Conservation (phyloP, 1,284 basidiomycete genomes). For the Fomitopsis betulina region DNA sequence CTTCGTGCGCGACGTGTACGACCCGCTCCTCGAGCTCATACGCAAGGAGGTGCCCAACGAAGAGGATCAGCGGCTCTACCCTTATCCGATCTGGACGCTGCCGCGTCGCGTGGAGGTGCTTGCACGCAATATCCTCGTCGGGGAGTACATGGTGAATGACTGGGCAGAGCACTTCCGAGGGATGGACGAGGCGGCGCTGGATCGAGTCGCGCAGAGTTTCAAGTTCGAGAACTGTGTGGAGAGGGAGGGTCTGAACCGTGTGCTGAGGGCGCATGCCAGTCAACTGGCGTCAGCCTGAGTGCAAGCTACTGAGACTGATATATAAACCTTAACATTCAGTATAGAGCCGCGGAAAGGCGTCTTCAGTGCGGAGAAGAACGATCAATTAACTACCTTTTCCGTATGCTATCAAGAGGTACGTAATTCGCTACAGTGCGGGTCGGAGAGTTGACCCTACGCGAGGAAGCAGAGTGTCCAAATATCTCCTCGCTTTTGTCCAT, state of each 20-base stretch:
- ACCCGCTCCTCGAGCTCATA: slow-evolving; percentile 54
- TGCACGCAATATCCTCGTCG: slow-evolving; percentile 58
- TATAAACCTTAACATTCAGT: too few species aligned
- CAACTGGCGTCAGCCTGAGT: background rate
- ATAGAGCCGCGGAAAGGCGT: too few species aligned
- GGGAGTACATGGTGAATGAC: slow-evolving; percentile 59
- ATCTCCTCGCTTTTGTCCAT: background rate
- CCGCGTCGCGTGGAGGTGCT: slow-evolving; percentile 43
- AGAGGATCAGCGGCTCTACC: slow-evolving; percentile 43
- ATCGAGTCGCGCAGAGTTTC: slow-evolving; percentile 59
- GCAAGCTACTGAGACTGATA: background rate
- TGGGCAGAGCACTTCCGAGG: slow-evolving; percentile 63
- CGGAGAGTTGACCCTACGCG: background rate
- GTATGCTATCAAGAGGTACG: background rate
- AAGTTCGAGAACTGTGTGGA: slow-evolving; percentile 51
- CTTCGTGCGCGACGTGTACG: slow-evolving; percentile 45
- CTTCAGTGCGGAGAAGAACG: background rate
- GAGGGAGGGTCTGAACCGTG: slow-evolving; percentile 45
- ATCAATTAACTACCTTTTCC: background rate
- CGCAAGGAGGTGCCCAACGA: slow-evolving; percentile 36
- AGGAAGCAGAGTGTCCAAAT: background rate
- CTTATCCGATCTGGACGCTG: slow-evolving; percentile 47
- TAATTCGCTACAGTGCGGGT: background rate
- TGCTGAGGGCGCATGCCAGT: slow-evolving; percentile 35
- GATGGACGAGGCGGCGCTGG: slow-evolving; percentile 50